phyloP scores from a whole-genome alignment of 2,329 filamentous ascomycete species.

The Incumbomyces delicatus region DNA sequence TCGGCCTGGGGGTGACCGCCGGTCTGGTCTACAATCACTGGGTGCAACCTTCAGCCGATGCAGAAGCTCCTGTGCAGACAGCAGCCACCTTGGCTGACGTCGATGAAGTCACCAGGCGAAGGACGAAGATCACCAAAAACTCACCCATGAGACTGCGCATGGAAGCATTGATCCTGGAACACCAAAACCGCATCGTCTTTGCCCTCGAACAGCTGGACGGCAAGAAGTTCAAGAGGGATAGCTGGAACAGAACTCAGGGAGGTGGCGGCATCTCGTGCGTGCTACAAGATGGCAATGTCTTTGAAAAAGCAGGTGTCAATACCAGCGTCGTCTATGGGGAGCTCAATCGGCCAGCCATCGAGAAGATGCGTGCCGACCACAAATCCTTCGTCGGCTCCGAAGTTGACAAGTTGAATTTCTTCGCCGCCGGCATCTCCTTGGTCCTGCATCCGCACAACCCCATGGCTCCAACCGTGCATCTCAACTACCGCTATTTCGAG shows the following conservation, averaged over 20 bases:
- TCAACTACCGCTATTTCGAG: slow-evolving; percentile 99
- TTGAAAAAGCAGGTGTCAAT: slow-evolving; percentile 95
- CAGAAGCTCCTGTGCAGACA: slow-evolving; percentile 26
- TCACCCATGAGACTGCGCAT: slow-evolving; percentile 97
- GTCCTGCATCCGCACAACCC: slow-evolving; percentile 91
- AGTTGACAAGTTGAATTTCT: slow-evolving; percentile 83
- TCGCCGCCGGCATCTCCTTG: slow-evolving; percentile 84
- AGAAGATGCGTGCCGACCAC: slow-evolving; percentile 90
- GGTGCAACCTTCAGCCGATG: slow-evolving; percentile 14
- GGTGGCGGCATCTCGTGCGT: slow-evolving; percentile 93
- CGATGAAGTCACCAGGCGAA: slow-evolving; percentile 70
- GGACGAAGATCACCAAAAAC: slow-evolving; percentile 60
- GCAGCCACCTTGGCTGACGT: slow-evolving; percentile 66
- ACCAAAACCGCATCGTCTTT: slow-evolving; percentile 78
- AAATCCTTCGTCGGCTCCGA: slow-evolving; percentile 70
- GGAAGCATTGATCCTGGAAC: slow-evolving; percentile 90
- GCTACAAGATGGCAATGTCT: slow-evolving; percentile 89
- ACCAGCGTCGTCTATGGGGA: slow-evolving; percentile 91
- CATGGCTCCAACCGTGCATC: slow-evolving; percentile 92
- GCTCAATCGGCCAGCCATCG: slow-evolving; percentile 75
- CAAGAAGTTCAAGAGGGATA: slow-evolving; percentile 68
- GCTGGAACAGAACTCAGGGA: slow-evolving; percentile 78
- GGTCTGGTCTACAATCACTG: slow-evolving; percentile 45
- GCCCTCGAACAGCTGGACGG: slow-evolving; percentile 79
- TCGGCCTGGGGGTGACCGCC: slow-evolving; percentile 41